phyloP scores from a whole-genome alignment of 2,329 filamentous ascomycete genomes.

The Aspergillus ochraceus region DNA sequence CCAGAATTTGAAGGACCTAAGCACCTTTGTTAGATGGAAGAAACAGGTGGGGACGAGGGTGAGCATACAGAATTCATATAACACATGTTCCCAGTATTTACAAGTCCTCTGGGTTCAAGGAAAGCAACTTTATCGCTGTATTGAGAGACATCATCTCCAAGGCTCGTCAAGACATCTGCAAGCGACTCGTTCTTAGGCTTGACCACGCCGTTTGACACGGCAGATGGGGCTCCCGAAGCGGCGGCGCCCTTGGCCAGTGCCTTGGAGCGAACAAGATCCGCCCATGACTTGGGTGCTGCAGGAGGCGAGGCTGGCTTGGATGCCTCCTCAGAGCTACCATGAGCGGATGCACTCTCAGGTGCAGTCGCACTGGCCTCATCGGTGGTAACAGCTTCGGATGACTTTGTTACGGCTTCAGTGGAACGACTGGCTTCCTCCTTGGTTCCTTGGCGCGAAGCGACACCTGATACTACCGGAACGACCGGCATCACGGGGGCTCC shows the following conservation, averaged over 20 bases:
- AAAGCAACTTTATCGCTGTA: conserved; percentile 68
- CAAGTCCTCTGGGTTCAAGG: conserved; percentile 86
- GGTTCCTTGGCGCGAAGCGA: conserved; percentile 35
- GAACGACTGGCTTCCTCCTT: conserved; percentile 36
- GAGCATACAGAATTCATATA: conserved; percentile 96
- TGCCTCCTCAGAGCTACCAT: conserved; percentile 29
- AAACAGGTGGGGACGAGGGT: not conserved
- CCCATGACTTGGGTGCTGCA: conserved; percentile 66
- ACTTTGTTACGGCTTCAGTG: conserved; percentile 36
- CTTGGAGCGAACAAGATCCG: conserved; percentile 63
- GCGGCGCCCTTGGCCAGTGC: conserved; percentile 34
- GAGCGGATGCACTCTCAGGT: conserved; percentile 3
- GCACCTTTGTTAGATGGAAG: conserved; percentile 34
- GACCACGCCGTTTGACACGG: conserved; percentile 41
- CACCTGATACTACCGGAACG: conserved; percentile 45
- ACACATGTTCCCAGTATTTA: conserved; percentile 98
- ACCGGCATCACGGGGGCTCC: conserved; percentile 50
- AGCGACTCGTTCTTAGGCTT: conserved; percentile 62
- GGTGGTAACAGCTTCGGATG: conserved; percentile 13
- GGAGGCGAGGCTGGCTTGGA: conserved; percentile 42
- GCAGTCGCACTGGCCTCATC: conserved; percentile 9
- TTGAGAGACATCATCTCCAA: conserved; percentile 63
- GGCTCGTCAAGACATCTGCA: conserved; percentile 73
- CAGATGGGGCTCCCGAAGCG: conserved; percentile 25
- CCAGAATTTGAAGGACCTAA: conserved; percentile 89